Conservation (phyloP, 2,329 filamentous ascomycete genomes). For the Kalmusia sp. region DNA sequence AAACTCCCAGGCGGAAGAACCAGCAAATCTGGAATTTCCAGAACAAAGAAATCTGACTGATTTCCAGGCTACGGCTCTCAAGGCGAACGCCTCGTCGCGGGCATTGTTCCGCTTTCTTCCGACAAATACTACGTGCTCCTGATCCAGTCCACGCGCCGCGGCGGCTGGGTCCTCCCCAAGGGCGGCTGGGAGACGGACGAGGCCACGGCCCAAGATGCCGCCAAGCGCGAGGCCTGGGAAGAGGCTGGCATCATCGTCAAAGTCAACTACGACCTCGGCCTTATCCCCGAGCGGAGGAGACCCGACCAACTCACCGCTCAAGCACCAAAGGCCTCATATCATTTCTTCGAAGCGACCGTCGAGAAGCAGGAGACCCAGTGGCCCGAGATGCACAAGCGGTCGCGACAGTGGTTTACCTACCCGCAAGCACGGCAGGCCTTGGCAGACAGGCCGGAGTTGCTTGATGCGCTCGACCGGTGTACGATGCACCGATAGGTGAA, state of each 20-base stretch:
- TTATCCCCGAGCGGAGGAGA: constrained; percentile 80
- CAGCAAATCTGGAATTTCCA: too few species aligned
- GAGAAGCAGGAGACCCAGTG: constrained; percentile 83
- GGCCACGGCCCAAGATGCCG: constrained; percentile 81
- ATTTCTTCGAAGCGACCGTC: constrained; percentile 89
- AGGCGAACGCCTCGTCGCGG: constrained; percentile 93
- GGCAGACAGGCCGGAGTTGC: constrained; percentile 80
- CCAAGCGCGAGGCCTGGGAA: constrained; percentile 92
- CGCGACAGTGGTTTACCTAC: constrained; percentile 89
- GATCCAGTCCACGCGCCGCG: constrained; percentile 89
- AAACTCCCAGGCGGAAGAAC: too few species aligned
- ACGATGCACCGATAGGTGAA: constrained; percentile 56
- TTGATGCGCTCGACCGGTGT: constrained; percentile 85
- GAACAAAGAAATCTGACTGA: constrained; percentile 15
- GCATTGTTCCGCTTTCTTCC: constrained; percentile 85
- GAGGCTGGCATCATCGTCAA: constrained; percentile 91
- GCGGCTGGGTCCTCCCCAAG: constrained; percentile 96
- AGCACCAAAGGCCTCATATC: constrained; percentile 78
- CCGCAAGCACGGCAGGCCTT: constrained; percentile 80
- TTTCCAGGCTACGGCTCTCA: constrained; percentile 83
- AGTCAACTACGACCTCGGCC: constrained; percentile 83
- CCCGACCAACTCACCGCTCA: constrained; percentile 58
- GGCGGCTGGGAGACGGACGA: constrained; percentile 98
- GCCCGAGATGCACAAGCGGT: constrained; percentile 93
- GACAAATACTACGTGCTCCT: constrained; percentile 90